phyloP scores from a whole-genome alignment of 2,329 filamentous ascomycete species.

The Nigrograna mackinnonii region DNA sequence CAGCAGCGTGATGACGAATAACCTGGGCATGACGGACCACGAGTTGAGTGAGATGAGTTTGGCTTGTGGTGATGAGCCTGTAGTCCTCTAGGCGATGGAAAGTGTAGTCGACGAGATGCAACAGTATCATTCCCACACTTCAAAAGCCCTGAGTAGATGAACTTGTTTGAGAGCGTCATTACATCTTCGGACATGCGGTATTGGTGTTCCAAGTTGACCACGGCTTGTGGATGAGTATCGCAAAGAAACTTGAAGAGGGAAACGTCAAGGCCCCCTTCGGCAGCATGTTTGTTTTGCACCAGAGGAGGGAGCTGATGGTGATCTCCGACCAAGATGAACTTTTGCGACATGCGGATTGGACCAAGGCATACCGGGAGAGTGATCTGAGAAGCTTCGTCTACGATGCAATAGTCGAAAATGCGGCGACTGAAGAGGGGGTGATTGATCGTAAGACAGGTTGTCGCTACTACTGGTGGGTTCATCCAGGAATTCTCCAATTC shows the following conservation, averaged over 20 bases:
- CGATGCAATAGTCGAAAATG: slow-evolving; percentile 96
- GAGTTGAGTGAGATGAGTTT: slow-evolving; percentile 12
- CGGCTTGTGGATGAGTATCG: slow-evolving; percentile 82
- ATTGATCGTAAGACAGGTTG: slow-evolving; percentile 90
- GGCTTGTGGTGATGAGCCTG: slow-evolving; percentile 32
- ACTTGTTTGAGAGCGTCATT: slow-evolving; percentile 87
- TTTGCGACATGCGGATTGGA: slow-evolving; percentile 88
- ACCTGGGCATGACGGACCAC: slow-evolving; percentile 52
- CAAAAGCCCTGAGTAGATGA: slow-evolving; percentile 90
- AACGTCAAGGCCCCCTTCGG: slow-evolving; percentile 83
- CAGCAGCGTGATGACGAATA: slow-evolving; percentile 64
- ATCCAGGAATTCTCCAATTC: slow-evolving; percentile 85
- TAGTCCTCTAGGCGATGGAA: slow-evolving; percentile 57
- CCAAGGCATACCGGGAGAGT: slow-evolving; percentile 93
- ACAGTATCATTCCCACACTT: slow-evolving; percentile 85
- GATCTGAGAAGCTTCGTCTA: slow-evolving; percentile 97
- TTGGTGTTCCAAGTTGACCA: slow-evolving; percentile 91
- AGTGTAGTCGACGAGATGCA: slow-evolving; percentile 67
- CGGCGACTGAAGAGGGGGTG: slow-evolving; percentile 87
- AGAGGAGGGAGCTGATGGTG: slow-evolving; percentile 95
- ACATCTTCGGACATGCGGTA: slow-evolving; percentile 99
- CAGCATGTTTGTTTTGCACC: slow-evolving; percentile 88
- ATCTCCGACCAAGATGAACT: slow-evolving; percentile 93
- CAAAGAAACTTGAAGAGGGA: slow-evolving; percentile 94
- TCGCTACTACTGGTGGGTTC: slow-evolving; percentile 85